A percentile compares a stretch with the other conserved stretches of the same genome.
Evolutionary conservation across 768 basidiomycete genomes (phyloP).

Genomic region (Lentinula sp.): DNA sequence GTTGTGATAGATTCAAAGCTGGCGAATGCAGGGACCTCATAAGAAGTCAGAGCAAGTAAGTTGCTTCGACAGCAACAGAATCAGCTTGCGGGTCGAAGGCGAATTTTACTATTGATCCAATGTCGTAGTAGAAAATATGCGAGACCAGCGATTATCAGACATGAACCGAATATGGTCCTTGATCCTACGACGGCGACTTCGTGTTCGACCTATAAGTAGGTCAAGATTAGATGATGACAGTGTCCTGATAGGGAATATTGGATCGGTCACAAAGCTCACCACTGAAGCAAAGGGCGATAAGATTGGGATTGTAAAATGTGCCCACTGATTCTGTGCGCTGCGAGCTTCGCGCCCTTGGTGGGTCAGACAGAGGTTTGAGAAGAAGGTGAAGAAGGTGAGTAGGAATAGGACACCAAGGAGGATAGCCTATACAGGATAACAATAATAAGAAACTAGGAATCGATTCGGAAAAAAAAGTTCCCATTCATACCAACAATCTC

Average conservation of each 20-base stretch:
- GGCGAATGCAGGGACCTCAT: too few species aligned
- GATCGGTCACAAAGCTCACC: slow-evolving; percentile 29
- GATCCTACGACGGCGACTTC: slow-evolving; percentile 61
- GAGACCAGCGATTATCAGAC: slow-evolving; percentile 32
- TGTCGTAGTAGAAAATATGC: slow-evolving; percentile 38
- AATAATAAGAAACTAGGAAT: neutral
- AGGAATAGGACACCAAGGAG: slow-evolving; percentile 19
- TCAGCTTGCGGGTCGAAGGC: neutral
- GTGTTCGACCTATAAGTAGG: slow-evolving; percentile 53
- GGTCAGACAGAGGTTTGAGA: slow-evolving; percentile 24
- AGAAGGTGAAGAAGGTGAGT: slow-evolving; percentile 27
- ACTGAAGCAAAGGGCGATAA: slow-evolving; percentile 77
- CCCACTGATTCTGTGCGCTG: slow-evolving; percentile 20
- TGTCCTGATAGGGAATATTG: too few species aligned
- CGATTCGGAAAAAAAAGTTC: neutral
- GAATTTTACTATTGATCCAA: slow-evolving; percentile 17
- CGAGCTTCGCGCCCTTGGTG: slow-evolving; percentile 21
- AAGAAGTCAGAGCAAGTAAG: neutral
- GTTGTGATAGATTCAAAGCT: too few species aligned
- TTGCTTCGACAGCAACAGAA: neutral
- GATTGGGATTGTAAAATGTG: slow-evolving; percentile 74
- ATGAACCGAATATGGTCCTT: slow-evolving; percentile 32
- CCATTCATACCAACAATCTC: slow-evolving; percentile 35
- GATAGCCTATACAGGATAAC: neutral
- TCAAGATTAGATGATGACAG: neutral